Conservation (phyloP, 352 stramenopile genomes). For the Vaucheria bursata region DNA sequence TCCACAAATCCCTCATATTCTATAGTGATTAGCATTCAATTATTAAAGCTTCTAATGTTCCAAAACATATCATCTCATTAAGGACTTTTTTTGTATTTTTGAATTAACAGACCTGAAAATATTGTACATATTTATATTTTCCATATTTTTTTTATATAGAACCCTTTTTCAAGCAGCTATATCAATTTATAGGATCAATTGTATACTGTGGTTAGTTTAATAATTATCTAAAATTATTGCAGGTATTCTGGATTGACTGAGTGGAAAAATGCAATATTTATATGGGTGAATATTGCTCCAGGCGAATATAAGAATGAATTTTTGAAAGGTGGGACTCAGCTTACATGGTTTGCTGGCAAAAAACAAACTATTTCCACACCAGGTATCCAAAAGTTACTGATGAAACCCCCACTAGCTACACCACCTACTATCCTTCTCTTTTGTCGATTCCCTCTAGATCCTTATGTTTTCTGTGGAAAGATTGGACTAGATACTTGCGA, state of each 20-base stretch:
- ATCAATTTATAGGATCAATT: too few relatives aligned
- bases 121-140: too few relatives aligned
- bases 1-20: slow-evolving; percentile 2
- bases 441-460: slow-evolving; percentile 32
- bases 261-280: slow-evolving; percentile 42
- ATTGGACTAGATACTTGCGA: slow-evolving; percentile 11
- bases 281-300: slow-evolving; percentile 42
- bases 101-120: too few relatives aligned
- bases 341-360: slow-evolving; percentile 38
- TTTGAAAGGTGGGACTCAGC: not conserved
- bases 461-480: slow-evolving; percentile 43
- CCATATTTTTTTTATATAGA: too few relatives aligned
- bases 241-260: slow-evolving; percentile 40
- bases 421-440: slow-evolving; percentile 23
- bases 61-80: too few relatives aligned
- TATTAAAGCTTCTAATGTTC: not conserved
- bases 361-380: slow-evolving; percentile 23
- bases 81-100: too few relatives aligned
- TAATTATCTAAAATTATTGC: not conserved
- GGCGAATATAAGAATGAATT: slow-evolving; percentile 40
- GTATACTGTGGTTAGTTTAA: not conserved
- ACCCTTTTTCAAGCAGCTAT: too few relatives aligned
- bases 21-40: not conserved
- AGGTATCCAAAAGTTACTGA: slow-evolving; percentile 26
- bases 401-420: not conserved